Conservation (phyloP, 2,329 filamentous ascomycete species). For the Bisporella sp. region DNA sequence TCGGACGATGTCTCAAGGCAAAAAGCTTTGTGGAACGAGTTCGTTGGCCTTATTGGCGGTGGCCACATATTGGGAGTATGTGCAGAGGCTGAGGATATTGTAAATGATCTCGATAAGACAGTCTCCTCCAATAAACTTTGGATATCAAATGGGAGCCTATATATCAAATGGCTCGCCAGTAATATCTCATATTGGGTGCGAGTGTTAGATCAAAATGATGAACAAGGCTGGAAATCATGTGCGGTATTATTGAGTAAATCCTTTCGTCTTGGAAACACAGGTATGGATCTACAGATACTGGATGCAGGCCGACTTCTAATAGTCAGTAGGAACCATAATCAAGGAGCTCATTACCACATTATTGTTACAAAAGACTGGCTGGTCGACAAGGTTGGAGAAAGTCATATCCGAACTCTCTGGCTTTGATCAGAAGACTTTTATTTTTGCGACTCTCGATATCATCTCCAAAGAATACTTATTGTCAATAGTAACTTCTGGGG, state of each 20-base stretch:
- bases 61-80: constrained; percentile 50
- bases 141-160: constrained; percentile 24
- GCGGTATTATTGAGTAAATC: constrained; percentile 23
- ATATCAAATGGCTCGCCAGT: constrained; percentile 23
- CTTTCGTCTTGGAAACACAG: constrained; percentile 25
- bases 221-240: constrained; percentile 19
- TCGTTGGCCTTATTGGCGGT: constrained; percentile 49
- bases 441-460: constrained; percentile 20
- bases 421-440: constrained; percentile 24
- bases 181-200: constrained; percentile 24
- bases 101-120: constrained; percentile 24
- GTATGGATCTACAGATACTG: constrained; percentile 15
- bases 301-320: neutral
- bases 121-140: constrained; percentile 19
- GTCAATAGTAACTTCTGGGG: constrained; percentile 16
- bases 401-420: constrained; percentile 19
- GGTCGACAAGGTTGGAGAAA: constrained; percentile 13
- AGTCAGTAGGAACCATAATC: constrained; percentile 18
- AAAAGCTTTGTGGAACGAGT: constrained; percentile 56
- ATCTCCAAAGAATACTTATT: constrained; percentile 21
- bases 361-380: constrained; percentile 10
- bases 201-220: constrained; percentile 10
- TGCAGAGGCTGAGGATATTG: constrained; percentile 44
- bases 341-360: constrained; percentile 19
- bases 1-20: constrained; percentile 33